Evolutionary conservation across 2,329 filamentous ascomycete genomes (phyloP).

Genomic region (Colletotrichum sp.): DNA sequence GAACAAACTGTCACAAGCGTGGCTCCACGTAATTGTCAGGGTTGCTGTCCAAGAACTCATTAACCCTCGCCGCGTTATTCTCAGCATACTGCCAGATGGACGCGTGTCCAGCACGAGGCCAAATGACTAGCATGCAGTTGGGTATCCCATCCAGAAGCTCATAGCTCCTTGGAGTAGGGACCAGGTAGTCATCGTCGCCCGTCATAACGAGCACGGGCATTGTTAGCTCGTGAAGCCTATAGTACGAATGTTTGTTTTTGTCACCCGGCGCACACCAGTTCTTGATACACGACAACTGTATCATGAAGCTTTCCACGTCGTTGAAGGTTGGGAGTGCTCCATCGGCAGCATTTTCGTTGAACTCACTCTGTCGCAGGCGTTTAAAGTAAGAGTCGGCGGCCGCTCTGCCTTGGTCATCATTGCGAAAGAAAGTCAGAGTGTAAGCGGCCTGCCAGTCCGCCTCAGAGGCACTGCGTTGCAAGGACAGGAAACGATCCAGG

Average conservation of each 20-base stretch:
- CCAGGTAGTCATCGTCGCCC: constrained; percentile 8
- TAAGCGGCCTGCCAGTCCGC: not conserved
- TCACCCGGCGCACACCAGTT: not conserved
- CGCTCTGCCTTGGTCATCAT: not conserved
- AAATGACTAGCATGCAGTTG: not conserved
- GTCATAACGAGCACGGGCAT: constrained; percentile 15
- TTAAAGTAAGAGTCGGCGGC: not conserved
- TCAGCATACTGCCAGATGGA: constrained; percentile 11
- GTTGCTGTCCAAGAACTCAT: not conserved
- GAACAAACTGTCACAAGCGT: not conserved
- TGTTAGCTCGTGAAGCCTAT: not conserved
- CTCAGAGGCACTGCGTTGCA: not conserved
- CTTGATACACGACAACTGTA: not conserved
- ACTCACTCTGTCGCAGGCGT: not conserved
- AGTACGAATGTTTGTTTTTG: not conserved
- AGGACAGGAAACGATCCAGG: not conserved
- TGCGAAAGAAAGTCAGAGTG: not conserved
- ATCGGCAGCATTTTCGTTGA: not conserved
- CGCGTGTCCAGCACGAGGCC: not conserved
- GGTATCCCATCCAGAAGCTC: constrained; percentile 4
- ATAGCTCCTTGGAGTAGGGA: constrained; percentile 6
- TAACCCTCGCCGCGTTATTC: not conserved
- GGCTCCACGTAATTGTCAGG: not conserved
- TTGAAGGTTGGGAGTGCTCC: not conserved
- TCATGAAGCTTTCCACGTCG: constrained; percentile 4